These are phyloP conservation scores for Rhizopus stolonifer DNA, from an alignment of 371 early-diverging fungal species.

Conservation along the genomic window DNA sequence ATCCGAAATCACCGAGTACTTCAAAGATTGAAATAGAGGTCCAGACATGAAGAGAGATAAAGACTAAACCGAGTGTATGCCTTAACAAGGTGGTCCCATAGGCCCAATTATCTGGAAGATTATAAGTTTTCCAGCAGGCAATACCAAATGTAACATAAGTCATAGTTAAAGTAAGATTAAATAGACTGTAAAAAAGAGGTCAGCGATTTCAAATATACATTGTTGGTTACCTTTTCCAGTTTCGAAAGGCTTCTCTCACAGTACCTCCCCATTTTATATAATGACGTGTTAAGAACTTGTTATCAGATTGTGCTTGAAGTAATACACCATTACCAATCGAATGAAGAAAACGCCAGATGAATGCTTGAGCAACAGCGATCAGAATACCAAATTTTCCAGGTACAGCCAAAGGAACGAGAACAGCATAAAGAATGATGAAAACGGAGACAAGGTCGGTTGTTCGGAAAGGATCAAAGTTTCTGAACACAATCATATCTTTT, in stretches of 20 bases:
- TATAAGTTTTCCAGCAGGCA: constrained; percentile 73
- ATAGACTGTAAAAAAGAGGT: constrained; percentile 58
- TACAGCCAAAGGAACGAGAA: constrained; percentile 63
- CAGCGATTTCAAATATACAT: constrained; percentile 8
- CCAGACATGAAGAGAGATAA: constrained; percentile 86
- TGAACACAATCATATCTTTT: constrained; percentile 86
- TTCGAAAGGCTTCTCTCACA: constrained; percentile 82
- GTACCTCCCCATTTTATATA: constrained; percentile 91
- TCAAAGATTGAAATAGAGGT: constrained; percentile 83
- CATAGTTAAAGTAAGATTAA: constrained; percentile 85
- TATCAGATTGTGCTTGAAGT: constrained; percentile 73
- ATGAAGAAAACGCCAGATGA: constrained; percentile 86
- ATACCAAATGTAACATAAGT: constrained; percentile 81
- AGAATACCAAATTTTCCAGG: constrained; percentile 44
- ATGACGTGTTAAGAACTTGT: constrained; percentile 85
- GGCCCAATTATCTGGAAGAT: constrained; percentile 69
- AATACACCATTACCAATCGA: constrained; percentile 78
- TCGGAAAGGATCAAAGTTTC: constrained; percentile 86
- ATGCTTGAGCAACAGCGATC: constrained; percentile 65
- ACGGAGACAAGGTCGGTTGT: constrained; percentile 79
- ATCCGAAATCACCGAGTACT: constrained; percentile 89
- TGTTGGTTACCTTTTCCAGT: constrained; percentile 87
- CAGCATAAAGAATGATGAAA: constrained; percentile 72
- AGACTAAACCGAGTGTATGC: constrained; percentile 71
- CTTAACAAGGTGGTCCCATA: constrained; percentile 70